Conservation (phyloP, 345 rosid genomes). For the Pugionium cornutum region DNA sequence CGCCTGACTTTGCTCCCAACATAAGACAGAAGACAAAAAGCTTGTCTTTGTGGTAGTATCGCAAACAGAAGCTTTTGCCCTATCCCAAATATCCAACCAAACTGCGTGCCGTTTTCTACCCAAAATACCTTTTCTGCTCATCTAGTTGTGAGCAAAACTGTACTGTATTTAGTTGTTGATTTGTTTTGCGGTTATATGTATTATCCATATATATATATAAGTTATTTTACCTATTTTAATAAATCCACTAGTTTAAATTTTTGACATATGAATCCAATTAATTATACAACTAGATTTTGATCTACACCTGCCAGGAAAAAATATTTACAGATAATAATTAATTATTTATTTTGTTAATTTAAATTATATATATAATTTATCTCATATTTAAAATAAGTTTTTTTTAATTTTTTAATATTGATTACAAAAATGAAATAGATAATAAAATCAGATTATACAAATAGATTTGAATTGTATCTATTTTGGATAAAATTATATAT, state of each 20-base stretch:
- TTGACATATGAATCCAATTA: too few relatives aligned
- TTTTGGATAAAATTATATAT: too few relatives aligned
- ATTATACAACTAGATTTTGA: too few relatives aligned
- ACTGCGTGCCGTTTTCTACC: slow-evolving; percentile 34
- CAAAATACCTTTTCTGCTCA: slow-evolving; percentile 28
- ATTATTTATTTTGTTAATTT: too few relatives aligned
- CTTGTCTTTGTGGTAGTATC: slow-evolving; percentile 21
- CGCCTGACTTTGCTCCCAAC: slow-evolving; percentile 40
- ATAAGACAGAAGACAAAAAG: slow-evolving; percentile 28
- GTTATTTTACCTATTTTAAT: slow-evolving; percentile 10
- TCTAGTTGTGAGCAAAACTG: slow-evolving; percentile 26
- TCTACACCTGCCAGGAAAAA: too few relatives aligned
- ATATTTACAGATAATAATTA: too few relatives aligned
- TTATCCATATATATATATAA: background rate
- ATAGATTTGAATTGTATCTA: too few relatives aligned
- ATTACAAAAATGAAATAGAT: too few relatives aligned
- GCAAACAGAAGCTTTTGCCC: slow-evolving; percentile 33
- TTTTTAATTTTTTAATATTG: too few relatives aligned
- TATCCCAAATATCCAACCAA: slow-evolving; percentile 12
- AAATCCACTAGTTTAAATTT: background rate
- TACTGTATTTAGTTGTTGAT: slow-evolving; percentile 19
- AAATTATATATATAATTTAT: too few relatives aligned
- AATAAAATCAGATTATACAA: too few relatives aligned
- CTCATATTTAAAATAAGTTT: too few relatives aligned
- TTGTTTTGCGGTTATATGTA: slow-evolving; percentile 7